A percentile compares a stretch with the other conserved stretches of the same genome.
Evolutionary conservation across 164 flowering plant species (phyloP).

Genomic region (Vitis amurensis): DNA sequence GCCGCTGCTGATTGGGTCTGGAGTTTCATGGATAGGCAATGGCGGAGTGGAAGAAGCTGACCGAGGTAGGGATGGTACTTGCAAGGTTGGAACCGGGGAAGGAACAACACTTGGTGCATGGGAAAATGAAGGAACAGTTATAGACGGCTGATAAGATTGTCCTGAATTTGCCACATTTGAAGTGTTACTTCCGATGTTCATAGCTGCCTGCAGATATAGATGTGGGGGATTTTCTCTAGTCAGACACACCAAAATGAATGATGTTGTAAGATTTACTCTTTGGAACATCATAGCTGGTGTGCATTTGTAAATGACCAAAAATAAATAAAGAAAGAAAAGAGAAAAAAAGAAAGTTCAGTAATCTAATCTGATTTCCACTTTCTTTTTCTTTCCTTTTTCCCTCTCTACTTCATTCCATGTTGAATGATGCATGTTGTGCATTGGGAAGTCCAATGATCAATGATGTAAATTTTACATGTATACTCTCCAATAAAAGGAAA

Average conservation of each 20-base stretch:
- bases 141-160: conserved; percentile 31
- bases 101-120: conserved; percentile 20
- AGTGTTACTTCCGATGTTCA: conserved; percentile 27
- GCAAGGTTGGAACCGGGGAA: conserved; percentile 23
- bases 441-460: neutral
- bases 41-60: conserved; percentile 24
- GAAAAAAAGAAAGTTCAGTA: neutral
- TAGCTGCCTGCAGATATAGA: conserved; percentile 39
- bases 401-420: too few relatives aligned
- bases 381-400: too few relatives aligned
- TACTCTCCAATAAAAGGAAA: neutral
- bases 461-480: neutral
- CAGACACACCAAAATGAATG: too few relatives aligned
- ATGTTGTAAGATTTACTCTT: too few relatives aligned
- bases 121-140: conserved; percentile 19
- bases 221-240: neutral
- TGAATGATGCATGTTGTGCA: neutral
- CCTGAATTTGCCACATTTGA: conserved; percentile 27
- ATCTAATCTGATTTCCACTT: too few relatives aligned
- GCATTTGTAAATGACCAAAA: neutral
- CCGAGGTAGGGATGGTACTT: conserved; percentile 20
- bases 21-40: conserved; percentile 15
- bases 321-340: neutral
- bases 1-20: conserved; percentile 21
- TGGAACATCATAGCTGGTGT: too few relatives aligned